These are phyloP conservation scores for Macroventuria anomochaeta DNA, from an alignment of 2,329 filamentous ascomycete genomes.

Conservation along the genomic window DNA sequence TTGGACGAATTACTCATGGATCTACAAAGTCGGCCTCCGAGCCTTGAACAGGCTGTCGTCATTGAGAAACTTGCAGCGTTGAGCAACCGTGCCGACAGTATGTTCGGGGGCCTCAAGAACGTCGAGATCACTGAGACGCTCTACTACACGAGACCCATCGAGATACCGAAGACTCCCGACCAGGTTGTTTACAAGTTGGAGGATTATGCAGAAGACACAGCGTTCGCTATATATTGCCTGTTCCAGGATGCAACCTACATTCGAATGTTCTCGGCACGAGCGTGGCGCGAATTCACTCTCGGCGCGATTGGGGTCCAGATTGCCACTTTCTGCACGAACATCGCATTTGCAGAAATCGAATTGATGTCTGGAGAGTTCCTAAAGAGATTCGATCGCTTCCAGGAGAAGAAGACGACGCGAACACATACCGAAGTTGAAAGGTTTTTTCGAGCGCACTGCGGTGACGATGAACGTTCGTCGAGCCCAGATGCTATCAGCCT, in stretches of 20 bases:
- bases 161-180: background rate
- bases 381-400: background rate
- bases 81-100: background rate
- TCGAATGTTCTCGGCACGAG: constrained; percentile 36
- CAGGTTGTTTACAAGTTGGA: constrained; percentile 14
- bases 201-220: constrained; percentile 15
- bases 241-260: constrained; percentile 41
- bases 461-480: background rate
- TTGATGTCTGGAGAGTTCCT: background rate
- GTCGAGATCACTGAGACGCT: constrained; percentile 4
- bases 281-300: constrained; percentile 41
- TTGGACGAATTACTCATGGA: background rate
- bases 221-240: constrained; percentile 33
- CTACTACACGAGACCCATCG: background rate
- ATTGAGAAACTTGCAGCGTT: background rate
- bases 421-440: background rate
- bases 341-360: constrained; percentile 23
- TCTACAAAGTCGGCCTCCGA: constrained; percentile 10
- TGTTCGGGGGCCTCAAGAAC: background rate
- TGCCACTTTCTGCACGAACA: constrained; percentile 43
- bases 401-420: background rate
- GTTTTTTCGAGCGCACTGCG: constrained; percentile 3
- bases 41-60: background rate
- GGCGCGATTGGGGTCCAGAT: constrained; percentile 41
- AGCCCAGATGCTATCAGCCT: background rate